Percentiles rank a stretch among this genome's conserved stretches.
Conservation (phyloP, 768 basidiomycete genomes). For the Macrolepiota fuliginosa region DNA sequence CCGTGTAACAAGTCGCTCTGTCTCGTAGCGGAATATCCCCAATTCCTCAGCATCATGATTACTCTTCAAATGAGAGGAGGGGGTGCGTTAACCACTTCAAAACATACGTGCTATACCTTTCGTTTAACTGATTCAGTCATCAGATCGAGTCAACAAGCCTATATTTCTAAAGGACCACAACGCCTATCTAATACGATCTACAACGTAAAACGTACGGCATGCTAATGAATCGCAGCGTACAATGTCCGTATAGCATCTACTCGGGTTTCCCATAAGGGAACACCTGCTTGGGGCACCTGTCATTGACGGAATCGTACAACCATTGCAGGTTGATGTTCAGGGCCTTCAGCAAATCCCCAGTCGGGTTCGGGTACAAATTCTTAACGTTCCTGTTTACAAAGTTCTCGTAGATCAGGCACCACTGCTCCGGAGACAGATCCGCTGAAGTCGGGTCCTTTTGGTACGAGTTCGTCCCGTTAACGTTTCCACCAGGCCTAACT, state of each 20-base stretch:
- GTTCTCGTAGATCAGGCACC: constrained; percentile 17
- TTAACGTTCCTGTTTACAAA: constrained; percentile 15
- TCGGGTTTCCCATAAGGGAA: background rate
- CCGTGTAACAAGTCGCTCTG: constrained; percentile 18
- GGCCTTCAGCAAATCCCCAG: constrained; percentile 5
- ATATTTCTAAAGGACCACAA: too few relatives aligned
- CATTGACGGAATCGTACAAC: background rate
- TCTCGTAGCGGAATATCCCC: background rate
- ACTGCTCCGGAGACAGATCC: background rate
- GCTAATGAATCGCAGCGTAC: too few relatives aligned
- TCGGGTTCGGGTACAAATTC: constrained; percentile 17
- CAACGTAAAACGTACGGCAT: too few relatives aligned
- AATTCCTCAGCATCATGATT: too few relatives aligned
- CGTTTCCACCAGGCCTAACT: constrained; percentile 16
- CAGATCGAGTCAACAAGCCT: too few relatives aligned
- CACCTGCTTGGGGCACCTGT: background rate
- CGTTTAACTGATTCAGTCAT: too few relatives aligned
- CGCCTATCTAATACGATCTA: too few relatives aligned
- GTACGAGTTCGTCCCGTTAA: constrained; percentile 15
- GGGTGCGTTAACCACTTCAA: too few relatives aligned
- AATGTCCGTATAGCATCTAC: too few relatives aligned
- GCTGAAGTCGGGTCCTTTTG: constrained; percentile 13
- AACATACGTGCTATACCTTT: too few relatives aligned
- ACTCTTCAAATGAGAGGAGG: too few relatives aligned
- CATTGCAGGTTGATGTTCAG: constrained; percentile 11